These are phyloP conservation scores for Carex parvula DNA, from an alignment of 176 grass and related monocot species.

Conservation along the genomic window DNA sequence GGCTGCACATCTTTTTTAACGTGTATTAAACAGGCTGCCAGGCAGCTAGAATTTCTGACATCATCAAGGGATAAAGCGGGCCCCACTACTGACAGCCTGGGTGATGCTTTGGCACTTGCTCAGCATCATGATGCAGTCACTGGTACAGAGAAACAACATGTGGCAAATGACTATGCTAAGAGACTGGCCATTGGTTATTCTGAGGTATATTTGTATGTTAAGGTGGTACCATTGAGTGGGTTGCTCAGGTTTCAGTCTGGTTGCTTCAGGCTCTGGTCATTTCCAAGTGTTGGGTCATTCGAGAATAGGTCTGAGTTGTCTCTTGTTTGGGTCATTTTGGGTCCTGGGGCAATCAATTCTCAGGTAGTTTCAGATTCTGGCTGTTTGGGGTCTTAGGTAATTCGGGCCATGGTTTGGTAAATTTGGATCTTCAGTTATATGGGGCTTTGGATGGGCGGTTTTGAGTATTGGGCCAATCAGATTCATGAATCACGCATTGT, in stretches of 20 bases:
- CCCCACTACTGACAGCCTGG: constrained; percentile 56
- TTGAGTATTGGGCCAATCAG: neutral
- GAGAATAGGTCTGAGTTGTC: neutral
- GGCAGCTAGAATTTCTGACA: constrained; percentile 75
- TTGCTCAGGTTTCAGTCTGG: neutral
- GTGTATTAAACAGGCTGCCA: constrained; percentile 50
- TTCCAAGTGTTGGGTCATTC: neutral
- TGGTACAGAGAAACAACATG: constrained; percentile 98
- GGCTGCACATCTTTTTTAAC: neutral
- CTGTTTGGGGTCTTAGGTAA: neutral
- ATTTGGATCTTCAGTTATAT: neutral
- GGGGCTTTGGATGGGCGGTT: neutral
- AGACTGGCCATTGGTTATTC: constrained; percentile 86
- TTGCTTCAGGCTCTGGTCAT: neutral
- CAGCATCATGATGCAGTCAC: constrained; percentile 93
- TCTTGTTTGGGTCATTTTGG: neutral
- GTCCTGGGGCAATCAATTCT: neutral
- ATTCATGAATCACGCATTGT: neutral
- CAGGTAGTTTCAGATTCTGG: neutral
- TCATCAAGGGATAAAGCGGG: constrained; percentile 39
- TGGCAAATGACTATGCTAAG: constrained; percentile 96
- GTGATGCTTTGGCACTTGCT: constrained; percentile 74
- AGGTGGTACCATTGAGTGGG: neutral
- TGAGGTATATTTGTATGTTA: constrained; percentile 37
- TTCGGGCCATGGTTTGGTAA: neutral